Conservation (phyloP, 805 yeast species). For the Limtongozyma cylindracea region DNA sequence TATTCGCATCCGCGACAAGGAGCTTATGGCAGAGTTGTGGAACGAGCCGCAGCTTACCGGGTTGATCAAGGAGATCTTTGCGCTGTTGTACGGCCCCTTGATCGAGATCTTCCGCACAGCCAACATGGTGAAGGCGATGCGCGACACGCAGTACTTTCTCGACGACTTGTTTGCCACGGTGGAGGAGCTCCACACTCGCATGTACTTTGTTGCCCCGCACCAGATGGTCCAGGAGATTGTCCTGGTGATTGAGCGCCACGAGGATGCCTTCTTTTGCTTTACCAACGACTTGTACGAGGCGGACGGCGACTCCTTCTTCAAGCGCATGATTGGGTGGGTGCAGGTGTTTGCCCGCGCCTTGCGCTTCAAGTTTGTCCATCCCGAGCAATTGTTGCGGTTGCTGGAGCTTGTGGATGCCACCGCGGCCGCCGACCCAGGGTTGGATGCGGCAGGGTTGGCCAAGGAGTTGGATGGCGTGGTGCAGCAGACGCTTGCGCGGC, state of each 20-base stretch:
- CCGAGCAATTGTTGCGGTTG: conserved; percentile 3
- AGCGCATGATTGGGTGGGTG: conserved; percentile 51
- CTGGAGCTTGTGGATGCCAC: conserved; percentile 18
- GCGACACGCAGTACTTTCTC: conserved; percentile 11
- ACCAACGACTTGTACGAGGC: conserved; percentile 62
- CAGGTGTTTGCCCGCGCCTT: conserved; percentile 37
- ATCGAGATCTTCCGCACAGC: conserved; percentile 44
- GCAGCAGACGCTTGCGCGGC: conserved; percentile 9
- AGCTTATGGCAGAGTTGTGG: conserved; percentile 55
- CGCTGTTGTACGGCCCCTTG: conserved; percentile 52
- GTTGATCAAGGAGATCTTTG: conserved; percentile 44
- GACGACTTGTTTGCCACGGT: conserved; percentile 31
- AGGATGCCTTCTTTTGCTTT: conserved; percentile 45
- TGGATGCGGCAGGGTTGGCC: conserved; percentile 10
- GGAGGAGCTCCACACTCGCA: conserved; percentile 25
- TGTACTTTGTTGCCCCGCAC: conserved; percentile 17
- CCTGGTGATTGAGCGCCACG: conserved; percentile 43
- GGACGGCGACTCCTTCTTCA: conserved; percentile 50
- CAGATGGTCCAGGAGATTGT: conserved; percentile 47
- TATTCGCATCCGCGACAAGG: conserved; percentile 53
- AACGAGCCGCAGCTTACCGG: conserved; percentile 63
- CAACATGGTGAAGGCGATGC: conserved; percentile 33
- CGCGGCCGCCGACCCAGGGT: conserved; percentile 2
- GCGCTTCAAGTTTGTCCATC: conserved; percentile 25
- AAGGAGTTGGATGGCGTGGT: conserved; percentile 16